Conservation (phyloP, 768 basidiomycete species). For the Pseudohyphozyma bogoriensis region DNA sequence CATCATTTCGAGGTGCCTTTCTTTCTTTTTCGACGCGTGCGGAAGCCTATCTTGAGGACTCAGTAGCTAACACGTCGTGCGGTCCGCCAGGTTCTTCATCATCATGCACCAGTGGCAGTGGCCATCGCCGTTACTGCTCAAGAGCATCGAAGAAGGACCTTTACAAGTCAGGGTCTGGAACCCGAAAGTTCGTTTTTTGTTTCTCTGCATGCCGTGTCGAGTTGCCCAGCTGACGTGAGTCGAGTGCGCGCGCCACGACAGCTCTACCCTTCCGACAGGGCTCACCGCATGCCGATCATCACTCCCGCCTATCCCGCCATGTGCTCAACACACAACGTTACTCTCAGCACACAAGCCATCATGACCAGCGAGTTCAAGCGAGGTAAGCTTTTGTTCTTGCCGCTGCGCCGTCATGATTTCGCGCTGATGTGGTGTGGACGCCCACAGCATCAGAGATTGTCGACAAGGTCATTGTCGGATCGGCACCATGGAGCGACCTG, state of each 20-base stretch:
- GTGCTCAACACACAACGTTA: constrained; percentile 98
- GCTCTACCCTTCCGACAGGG: constrained; percentile 81
- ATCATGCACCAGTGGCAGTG: constrained; percentile 98
- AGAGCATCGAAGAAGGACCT: constrained; percentile 92
- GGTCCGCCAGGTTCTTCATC: constrained; percentile 61
- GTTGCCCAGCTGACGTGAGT: no score
- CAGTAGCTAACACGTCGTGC: neutral
- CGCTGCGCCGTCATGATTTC: neutral
- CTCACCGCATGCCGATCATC: constrained; percentile 99
- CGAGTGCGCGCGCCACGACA: constrained; percentile 40
- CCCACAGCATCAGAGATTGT: constrained; percentile 79
- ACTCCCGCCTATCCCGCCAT: constrained; percentile 98
- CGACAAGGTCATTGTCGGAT: constrained; percentile 67
- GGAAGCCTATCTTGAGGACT: neutral
- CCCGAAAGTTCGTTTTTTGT: constrained; percentile 55
- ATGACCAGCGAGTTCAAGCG: constrained; percentile 92
- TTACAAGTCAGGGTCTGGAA: constrained; percentile 95
- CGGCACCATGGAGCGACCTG: constrained; percentile 80
- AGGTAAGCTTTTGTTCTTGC: constrained; percentile 44
- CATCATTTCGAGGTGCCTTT: constrained; percentile 64
- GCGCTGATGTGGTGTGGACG: neutral
- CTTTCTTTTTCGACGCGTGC: neutral
- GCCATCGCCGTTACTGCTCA: constrained; percentile 95
- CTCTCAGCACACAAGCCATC: constrained; percentile 86
- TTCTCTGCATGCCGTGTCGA: neutral